Percentiles rank a stretch among this genome's conserved stretches.
Evolutionary conservation across 2,329 filamentous ascomycete genomes (phyloP).

Genomic region (Penicillium hordei): DNA sequence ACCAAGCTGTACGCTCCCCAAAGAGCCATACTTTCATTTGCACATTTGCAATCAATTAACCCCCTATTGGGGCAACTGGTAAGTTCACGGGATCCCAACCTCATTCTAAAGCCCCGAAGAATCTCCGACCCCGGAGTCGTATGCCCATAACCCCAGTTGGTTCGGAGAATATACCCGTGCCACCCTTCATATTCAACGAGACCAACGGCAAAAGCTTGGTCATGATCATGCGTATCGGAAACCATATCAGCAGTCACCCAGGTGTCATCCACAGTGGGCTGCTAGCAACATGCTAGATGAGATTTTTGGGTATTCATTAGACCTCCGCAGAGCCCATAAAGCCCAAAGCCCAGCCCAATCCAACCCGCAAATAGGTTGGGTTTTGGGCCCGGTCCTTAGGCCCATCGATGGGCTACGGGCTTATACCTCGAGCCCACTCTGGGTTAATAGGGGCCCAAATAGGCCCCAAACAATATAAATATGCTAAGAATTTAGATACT

Average conservation of each 20-base stretch:
- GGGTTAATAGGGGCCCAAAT: too few relatives aligned
- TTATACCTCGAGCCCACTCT: too few relatives aligned
- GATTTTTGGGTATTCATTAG: conserved; percentile 76
- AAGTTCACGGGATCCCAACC: background rate
- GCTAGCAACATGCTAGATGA: conserved; percentile 87
- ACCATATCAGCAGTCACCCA: conserved; percentile 79
- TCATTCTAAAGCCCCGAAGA: background rate
- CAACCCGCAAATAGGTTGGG: too few relatives aligned
- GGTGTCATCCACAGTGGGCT: conserved; percentile 87
- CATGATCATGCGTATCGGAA: conserved; percentile 72
- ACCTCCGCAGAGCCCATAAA: too few relatives aligned
- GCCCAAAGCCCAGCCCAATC: too few relatives aligned
- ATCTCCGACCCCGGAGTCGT: background rate
- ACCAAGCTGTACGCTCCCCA: too few relatives aligned
- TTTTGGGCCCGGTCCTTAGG: too few relatives aligned
- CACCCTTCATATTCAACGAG: conserved; percentile 65
- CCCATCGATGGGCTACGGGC: too few relatives aligned
- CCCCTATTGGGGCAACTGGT: background rate
- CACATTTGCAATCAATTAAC: background rate
- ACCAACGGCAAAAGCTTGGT: conserved; percentile 66
- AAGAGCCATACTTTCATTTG: background rate
- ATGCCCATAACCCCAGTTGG: background rate
- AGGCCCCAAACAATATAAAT: too few relatives aligned
- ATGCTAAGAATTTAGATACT: too few relatives aligned
- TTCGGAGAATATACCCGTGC: conserved; percentile 54